phyloP scores from a whole-genome alignment of 495 filamentous ascomycete species.

The Extremus antarcticus region DNA sequence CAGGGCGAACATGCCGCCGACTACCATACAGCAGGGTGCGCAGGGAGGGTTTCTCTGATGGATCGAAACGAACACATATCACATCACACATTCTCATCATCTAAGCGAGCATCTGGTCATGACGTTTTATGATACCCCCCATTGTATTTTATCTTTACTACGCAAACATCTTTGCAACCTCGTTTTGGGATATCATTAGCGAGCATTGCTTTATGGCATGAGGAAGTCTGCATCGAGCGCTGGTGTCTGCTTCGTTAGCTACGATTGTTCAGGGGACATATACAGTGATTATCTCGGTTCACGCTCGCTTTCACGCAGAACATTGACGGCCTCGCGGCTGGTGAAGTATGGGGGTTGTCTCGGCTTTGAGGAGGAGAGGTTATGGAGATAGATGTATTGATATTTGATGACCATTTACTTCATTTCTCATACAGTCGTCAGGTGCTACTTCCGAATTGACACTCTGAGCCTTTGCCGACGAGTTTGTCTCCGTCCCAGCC shows the following conservation, averaged over 20 bases:
- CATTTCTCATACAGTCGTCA: no score
- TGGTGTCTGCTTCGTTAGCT: no score
- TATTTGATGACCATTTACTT: no score
- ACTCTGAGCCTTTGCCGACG: no score
- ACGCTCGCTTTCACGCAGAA: not conserved
- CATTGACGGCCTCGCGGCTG: not conserved
- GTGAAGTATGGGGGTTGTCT: not conserved
- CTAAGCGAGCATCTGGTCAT: slow-evolving; percentile 2
- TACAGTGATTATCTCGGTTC: not conserved
- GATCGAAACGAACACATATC: not conserved
- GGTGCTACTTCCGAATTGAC: no score
- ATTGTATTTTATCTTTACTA: not conserved
- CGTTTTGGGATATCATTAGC: not conserved
- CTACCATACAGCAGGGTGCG: slow-evolving; percentile 24
- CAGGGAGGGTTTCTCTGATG: slow-evolving; percentile 15
- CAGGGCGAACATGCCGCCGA: slow-evolving; percentile 34
- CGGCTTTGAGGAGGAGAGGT: no score
- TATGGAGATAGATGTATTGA: no score
- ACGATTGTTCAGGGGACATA: not conserved
- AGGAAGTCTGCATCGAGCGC: not conserved
- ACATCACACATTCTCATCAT: not conserved
- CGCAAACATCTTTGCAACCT: not conserved
- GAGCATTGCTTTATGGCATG: not conserved
- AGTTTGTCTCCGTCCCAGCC: no score
- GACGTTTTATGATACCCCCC: not conserved